These are phyloP conservation scores for Asterella californica DNA, from an alignment of 225 moss, liverwort and hornwort species.

Conservation along the genomic window DNA sequence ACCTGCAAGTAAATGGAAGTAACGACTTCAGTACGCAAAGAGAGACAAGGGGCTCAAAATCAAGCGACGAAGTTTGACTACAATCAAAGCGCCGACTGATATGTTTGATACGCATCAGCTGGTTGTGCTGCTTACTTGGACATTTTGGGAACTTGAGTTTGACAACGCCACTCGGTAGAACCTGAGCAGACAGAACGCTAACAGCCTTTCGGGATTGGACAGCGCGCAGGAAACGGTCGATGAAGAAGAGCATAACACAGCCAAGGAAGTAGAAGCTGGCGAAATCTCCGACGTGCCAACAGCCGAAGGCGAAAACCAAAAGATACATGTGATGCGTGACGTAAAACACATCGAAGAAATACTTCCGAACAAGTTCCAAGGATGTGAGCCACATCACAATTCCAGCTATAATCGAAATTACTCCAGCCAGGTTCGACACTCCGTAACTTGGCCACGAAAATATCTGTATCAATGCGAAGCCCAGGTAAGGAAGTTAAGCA, in stretches of 20 bases:
- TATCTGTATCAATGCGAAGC: conserved; percentile 25
- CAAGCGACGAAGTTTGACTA: background rate
- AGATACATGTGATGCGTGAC: conserved; percentile 55
- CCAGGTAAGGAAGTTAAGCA: background rate
- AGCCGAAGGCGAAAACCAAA: conserved; percentile 50
- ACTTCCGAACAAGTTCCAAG: conserved; percentile 32
- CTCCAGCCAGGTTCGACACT: conserved; percentile 51
- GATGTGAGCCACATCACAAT: conserved; percentile 54
- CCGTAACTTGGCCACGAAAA: conserved; percentile 39
- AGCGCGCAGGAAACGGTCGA: conserved; percentile 54
- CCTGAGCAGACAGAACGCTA: conserved; percentile 43
- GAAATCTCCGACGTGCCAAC: conserved; percentile 58
- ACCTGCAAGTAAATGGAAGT: conserved; percentile 28
- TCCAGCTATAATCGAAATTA: conserved; percentile 52
- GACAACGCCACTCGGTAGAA: conserved; percentile 45
- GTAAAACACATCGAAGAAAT: conserved; percentile 50
- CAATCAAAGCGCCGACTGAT: background rate
- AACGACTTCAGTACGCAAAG: background rate
- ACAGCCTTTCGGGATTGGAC: conserved; percentile 46
- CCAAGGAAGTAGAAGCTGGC: conserved; percentile 49
- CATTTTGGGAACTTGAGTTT: conserved; percentile 58
- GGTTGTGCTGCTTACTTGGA: conserved; percentile 30
- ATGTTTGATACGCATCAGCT: too few relatives aligned
- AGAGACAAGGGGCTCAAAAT: background rate
- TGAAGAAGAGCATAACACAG: conserved; percentile 51